A percentile compares a stretch with the other conserved stretches of the same genome.
Conservation (phyloP, 1,139 yeast genomes). For the Yamadazyma diospyri region DNA sequence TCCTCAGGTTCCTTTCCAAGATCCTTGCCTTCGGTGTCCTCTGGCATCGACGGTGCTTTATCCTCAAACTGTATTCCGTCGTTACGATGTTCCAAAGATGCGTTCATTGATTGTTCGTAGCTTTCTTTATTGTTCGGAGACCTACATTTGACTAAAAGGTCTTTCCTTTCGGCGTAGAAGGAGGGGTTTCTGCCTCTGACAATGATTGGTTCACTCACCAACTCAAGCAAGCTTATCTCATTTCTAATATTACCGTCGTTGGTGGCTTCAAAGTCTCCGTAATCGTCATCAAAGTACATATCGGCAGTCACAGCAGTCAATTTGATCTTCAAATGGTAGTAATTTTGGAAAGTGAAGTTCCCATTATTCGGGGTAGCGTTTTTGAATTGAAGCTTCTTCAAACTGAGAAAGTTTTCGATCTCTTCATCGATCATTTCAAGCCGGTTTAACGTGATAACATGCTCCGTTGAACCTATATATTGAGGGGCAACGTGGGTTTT, state of each 20-base stretch:
- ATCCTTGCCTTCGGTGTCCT: background rate
- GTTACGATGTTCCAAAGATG: constrained; percentile 2
- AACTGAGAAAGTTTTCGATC: constrained; percentile 32
- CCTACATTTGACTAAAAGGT: constrained; percentile 37
- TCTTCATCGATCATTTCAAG: constrained; percentile 20
- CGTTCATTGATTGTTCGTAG: constrained; percentile 17
- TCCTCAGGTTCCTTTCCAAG: background rate
- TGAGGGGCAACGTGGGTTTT: constrained; percentile 21
- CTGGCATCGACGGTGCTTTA: constrained; percentile 4
- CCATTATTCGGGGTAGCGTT: constrained; percentile 67
- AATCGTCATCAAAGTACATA: constrained; percentile 40
- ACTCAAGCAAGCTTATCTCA: constrained; percentile 32
- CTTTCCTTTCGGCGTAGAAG: constrained; percentile 56
- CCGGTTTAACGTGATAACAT: constrained; percentile 30
- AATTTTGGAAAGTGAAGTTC: constrained; percentile 53
- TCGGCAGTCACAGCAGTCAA: constrained; percentile 46
- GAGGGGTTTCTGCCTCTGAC: constrained; percentile 68
- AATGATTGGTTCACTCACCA: constrained; percentile 50
- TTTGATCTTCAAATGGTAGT: constrained; percentile 47
- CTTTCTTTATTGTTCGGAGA: constrained; percentile 20
- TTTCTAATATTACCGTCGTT: constrained; percentile 24
- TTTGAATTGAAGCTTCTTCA: constrained; percentile 52
- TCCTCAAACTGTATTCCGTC: constrained; percentile 1
- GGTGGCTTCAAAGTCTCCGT: constrained; percentile 24
- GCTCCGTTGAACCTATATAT: constrained; percentile 23